phyloP scores from a whole-genome alignment of 2,329 filamentous ascomycete genomes.

The Xylaria sp. region DNA sequence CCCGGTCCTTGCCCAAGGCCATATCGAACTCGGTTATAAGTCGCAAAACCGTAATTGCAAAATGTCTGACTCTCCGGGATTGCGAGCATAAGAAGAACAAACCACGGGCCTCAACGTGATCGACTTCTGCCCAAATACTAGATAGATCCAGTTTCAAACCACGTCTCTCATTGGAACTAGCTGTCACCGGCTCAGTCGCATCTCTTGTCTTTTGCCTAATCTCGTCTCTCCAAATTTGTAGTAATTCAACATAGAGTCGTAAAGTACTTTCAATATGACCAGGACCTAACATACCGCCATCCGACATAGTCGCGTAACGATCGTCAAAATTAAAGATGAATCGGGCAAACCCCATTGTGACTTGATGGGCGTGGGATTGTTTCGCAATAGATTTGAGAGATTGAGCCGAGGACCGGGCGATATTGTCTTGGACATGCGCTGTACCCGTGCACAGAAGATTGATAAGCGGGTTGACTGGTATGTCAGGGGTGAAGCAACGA shows the following conservation, averaged over 20 bases:
- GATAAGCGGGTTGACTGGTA: conserved; percentile 91
- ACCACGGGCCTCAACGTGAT: conserved; percentile 95
- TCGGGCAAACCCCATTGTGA: conserved; percentile 93
- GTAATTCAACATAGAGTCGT: conserved; percentile 87
- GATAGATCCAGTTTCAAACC: conserved; percentile 83
- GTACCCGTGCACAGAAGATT: conserved; percentile 96
- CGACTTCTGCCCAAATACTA: conserved; percentile 88
- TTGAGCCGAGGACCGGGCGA: conserved; percentile 88
- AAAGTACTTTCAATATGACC: conserved; percentile 95
- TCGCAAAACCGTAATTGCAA: conserved; percentile 89
- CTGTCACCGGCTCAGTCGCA: conserved; percentile 69
- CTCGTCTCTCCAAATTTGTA: conserved; percentile 98
- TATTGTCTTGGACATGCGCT: conserved; percentile 90
- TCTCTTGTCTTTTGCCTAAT: conserved; percentile 86
- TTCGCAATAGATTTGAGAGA: conserved; percentile 94
- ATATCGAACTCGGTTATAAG: conserved; percentile 93
- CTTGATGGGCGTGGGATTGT: conserved; percentile 90
- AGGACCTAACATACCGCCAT: conserved; percentile 92
- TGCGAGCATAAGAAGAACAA: conserved; percentile 98
- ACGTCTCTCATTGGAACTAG: conserved; percentile 68
- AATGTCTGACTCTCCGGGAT: conserved; percentile 84
- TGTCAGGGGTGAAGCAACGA: conserved; percentile 87
- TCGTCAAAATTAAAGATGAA: conserved; percentile 99
- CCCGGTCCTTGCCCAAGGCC: conserved; percentile 73
- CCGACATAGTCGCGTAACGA: conserved; percentile 95